phyloP scores from a whole-genome alignment of 1,284 basidiomycete genomes.

The Austroboletus novae-zelandiae region DNA sequence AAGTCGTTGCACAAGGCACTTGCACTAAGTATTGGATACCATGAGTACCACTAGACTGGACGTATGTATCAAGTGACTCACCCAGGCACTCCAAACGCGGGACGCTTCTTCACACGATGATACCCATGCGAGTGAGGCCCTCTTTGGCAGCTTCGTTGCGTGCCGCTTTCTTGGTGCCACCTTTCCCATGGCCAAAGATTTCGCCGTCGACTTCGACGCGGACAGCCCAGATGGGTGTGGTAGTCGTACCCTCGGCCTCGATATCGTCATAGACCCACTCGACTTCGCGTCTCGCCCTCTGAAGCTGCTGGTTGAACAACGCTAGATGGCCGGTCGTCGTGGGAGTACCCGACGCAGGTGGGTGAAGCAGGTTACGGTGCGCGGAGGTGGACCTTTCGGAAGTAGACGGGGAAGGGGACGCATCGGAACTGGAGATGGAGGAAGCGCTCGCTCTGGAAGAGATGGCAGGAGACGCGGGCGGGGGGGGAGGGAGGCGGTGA shows the following conservation, averaged over 20 bases:
- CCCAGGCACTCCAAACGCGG: conserved; percentile 10
- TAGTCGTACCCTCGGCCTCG: conserved; percentile 44
- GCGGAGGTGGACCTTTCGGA: neutral
- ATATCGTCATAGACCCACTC: conserved; percentile 67
- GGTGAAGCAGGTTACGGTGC: conserved; percentile 19
- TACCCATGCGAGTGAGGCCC: conserved; percentile 49
- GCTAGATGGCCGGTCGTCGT: conserved; percentile 61
- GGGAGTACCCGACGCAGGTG: conserved; percentile 13
- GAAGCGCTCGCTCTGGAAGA: conserved; percentile 22
- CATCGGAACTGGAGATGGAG: conserved; percentile 1
- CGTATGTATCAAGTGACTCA: neutral
- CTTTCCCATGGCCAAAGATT: conserved; percentile 56
- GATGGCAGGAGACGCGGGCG: conserved; percentile 3
- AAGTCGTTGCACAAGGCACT: conserved; percentile 42
- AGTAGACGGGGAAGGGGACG: neutral
- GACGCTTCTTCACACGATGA: conserved; percentile 30
- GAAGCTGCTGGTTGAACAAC: conserved; percentile 71
- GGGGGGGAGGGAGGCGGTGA: conserved; percentile 50
- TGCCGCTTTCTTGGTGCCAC: conserved; percentile 72
- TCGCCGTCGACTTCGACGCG: conserved; percentile 58
- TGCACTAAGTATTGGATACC: too few relatives aligned
- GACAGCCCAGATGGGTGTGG: conserved; percentile 71
- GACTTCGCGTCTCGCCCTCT: conserved; percentile 52
- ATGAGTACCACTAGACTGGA: too few relatives aligned
- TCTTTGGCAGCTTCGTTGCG: conserved; percentile 68